Conservation (phyloP, 1,284 basidiomycete species). For the Cryptococcus hybrid region DNA sequence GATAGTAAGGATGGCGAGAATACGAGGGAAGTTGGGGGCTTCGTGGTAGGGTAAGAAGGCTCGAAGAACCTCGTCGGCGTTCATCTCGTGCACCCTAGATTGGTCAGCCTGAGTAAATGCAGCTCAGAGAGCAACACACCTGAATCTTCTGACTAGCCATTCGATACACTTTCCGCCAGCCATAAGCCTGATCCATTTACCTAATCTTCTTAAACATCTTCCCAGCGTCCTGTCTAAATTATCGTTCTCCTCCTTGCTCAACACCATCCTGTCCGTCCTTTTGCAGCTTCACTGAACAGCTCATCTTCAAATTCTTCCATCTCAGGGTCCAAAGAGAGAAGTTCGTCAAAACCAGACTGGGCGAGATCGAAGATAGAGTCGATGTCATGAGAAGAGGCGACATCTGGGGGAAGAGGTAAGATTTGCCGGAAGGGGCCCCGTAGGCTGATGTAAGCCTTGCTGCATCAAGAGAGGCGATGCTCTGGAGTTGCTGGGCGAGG, state of each 20-base stretch:
- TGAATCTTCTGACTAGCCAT: slow-evolving; percentile 92
- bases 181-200: slow-evolving; percentile 75
- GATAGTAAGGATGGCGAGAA: slow-evolving; percentile 81
- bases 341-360: slow-evolving; percentile 70
- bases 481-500: slow-evolving; percentile 79
- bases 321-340: slow-evolving; percentile 61
- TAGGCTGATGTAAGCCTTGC: slow-evolving; percentile 63
- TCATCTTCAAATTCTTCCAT: slow-evolving; percentile 58
- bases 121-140: slow-evolving; percentile 54
- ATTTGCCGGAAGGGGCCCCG: slow-evolving; percentile 57
- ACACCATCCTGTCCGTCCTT: slow-evolving; percentile 73
- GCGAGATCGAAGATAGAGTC: slow-evolving; percentile 83
- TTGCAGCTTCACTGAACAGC: slow-evolving; percentile 81
- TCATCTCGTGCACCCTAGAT: slow-evolving; percentile 86
- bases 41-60: slow-evolving; percentile 94
- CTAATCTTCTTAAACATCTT: slow-evolving; percentile 68
- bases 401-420: slow-evolving; percentile 79
- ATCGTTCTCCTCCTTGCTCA: slow-evolving; percentile 63
- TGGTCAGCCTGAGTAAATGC: background rate
- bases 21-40: slow-evolving; percentile 90
- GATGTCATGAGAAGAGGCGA: slow-evolving; percentile 78
- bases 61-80: slow-evolving; percentile 72
- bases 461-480: slow-evolving; percentile 76
- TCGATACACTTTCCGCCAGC: slow-evolving; percentile 87
- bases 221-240: slow-evolving; percentile 54